These are phyloP conservation scores for Cladosporium austrohemisphaericum DNA, from an alignment of 2,329 filamentous ascomycete genomes.

Conservation along the genomic window DNA sequence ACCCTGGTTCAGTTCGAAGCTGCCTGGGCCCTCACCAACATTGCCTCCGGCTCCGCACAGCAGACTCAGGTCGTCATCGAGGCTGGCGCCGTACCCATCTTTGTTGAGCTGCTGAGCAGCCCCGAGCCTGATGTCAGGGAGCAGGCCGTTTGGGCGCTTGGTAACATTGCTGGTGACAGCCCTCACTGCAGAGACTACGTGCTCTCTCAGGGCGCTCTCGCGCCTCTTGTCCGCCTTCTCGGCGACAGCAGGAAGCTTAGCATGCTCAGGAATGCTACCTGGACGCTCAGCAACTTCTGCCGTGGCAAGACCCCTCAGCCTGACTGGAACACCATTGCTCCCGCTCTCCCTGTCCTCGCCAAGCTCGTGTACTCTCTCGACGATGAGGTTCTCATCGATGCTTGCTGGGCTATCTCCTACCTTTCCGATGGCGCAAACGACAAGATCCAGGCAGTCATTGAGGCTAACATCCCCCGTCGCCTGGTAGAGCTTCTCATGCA, in stretches of 20 bases:
- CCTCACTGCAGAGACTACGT: slow-evolving; percentile 97
- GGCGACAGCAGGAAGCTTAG: slow-evolving; percentile 98
- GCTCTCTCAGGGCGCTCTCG: slow-evolving; percentile 82
- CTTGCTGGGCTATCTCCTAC: slow-evolving; percentile 99
- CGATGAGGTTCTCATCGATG: slow-evolving; percentile 96
- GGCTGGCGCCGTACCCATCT: slow-evolving; percentile 95
- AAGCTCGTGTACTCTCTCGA: slow-evolving; percentile 98
- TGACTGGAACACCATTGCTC: slow-evolving; percentile 93
- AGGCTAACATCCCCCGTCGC: slow-evolving; percentile 92
- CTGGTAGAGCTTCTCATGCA: slow-evolving; percentile 98
- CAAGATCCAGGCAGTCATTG: slow-evolving; percentile 98
- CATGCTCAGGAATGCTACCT: slow-evolving; percentile 98
- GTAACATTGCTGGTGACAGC: slow-evolving; percentile 98
- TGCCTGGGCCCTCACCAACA: slow-evolving; percentile 98
- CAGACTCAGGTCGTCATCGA: slow-evolving; percentile 99
- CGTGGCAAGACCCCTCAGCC: slow-evolving; percentile 98
- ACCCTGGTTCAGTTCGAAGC: slow-evolving; percentile 98
- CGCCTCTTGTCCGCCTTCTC: slow-evolving; percentile 81
- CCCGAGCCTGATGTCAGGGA: slow-evolving; percentile 97
- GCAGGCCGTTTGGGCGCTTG: slow-evolving; percentile 96
- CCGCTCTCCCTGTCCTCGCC: slow-evolving; percentile 87
- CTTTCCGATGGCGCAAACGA: slow-evolving; percentile 97
- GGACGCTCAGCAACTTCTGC: slow-evolving; percentile 99
- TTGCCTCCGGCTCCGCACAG: slow-evolving; percentile 91
- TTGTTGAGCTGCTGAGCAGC: slow-evolving; percentile 91